A percentile compares a stretch with the other conserved stretches of the same genome.
Evolutionary conservation across 768 basidiomycete genomes (phyloP).

Genomic region (Fistulinella prunicolor): DNA sequence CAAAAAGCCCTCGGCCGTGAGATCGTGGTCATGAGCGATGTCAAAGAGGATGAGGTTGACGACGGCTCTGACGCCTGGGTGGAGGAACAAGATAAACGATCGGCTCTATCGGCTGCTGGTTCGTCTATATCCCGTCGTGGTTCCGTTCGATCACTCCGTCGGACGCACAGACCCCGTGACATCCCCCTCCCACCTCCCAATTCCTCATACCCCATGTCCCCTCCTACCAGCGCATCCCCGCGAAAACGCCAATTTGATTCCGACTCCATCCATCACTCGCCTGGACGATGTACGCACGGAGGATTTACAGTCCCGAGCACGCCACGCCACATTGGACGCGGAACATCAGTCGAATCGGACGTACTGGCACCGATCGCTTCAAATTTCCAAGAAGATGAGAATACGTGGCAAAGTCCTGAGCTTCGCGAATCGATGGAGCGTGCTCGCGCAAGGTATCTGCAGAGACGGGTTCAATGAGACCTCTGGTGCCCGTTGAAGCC

Average conservation of each 20-base stretch:
- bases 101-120: background rate
- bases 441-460: constrained; percentile 44
- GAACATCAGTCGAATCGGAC: constrained; percentile 37
- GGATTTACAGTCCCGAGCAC: constrained; percentile 14
- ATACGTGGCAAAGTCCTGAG: constrained; percentile 60
- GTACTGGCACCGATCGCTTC: constrained; percentile 16
- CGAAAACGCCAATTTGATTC: constrained; percentile 32
- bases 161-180: constrained; percentile 19
- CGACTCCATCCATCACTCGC: constrained; percentile 18
- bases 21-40: constrained; percentile 74
- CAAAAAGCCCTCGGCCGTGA: constrained; percentile 74
- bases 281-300: constrained; percentile 19
- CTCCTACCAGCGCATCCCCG: constrained; percentile 34
- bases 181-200: constrained; percentile 30
- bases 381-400: constrained; percentile 44
- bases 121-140: constrained; percentile 27
- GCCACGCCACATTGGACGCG: constrained; percentile 22
- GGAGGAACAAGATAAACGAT: constrained; percentile 45
- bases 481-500: background rate
- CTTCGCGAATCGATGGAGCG: constrained; percentile 69
- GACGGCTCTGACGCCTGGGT: constrained; percentile 76
- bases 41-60: constrained; percentile 71
- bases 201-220: constrained; percentile 24
- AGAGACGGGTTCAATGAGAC: constrained; percentile 17
- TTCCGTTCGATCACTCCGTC: constrained; percentile 27